These are phyloP conservation scores for Nothopassalora personata DNA, from an alignment of 2,329 filamentous ascomycete genomes.

Conservation along the genomic window DNA sequence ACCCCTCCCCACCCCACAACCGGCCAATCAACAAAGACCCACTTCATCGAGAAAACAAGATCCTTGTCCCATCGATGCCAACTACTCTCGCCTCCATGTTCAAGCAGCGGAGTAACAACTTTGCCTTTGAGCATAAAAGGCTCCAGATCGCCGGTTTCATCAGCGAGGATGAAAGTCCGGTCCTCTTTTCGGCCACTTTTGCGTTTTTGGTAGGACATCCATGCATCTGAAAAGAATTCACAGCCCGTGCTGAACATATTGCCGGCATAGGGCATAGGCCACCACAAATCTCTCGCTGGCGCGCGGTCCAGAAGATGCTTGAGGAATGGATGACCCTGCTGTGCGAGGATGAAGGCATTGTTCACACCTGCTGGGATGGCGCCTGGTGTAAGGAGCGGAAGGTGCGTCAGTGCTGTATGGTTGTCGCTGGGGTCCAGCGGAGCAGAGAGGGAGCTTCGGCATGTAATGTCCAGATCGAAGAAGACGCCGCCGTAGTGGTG, in stretches of 20 bases:
- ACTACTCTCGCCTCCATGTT: conserved; percentile 26
- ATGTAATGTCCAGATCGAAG: conserved; percentile 28
- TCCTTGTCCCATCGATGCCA: conserved; percentile 27
- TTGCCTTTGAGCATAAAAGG: conserved; percentile 26
- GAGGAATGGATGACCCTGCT: conserved; percentile 24
- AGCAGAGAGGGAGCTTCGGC: conserved; percentile 20
- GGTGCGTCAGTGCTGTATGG: conserved; percentile 14
- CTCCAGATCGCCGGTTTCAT: conserved; percentile 20
- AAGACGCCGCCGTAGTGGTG: conserved; percentile 29
- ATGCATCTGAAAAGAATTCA: conserved; percentile 28
- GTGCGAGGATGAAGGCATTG: conserved; percentile 29
- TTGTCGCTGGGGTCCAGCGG: conserved; percentile 3
- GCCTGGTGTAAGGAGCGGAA: conserved; percentile 24
- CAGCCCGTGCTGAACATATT: conserved; percentile 31
- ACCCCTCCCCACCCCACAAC: neutral
- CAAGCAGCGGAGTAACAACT: conserved; percentile 25
- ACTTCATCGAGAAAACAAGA: neutral
- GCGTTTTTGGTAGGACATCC: conserved; percentile 21
- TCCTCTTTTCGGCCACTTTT: conserved; percentile 10
- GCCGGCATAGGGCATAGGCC: conserved; percentile 28
- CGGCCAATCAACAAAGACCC: neutral
- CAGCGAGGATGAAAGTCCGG: conserved; percentile 24
- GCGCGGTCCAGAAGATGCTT: conserved; percentile 16
- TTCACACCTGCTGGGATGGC: conserved; percentile 29
- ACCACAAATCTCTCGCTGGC: conserved; percentile 18